A percentile compares a stretch with the other conserved stretches of the same genome.
phyloP scores from a whole-genome alignment of 768 basidiomycete genomes.

The Phylloporus arenicola region DNA sequence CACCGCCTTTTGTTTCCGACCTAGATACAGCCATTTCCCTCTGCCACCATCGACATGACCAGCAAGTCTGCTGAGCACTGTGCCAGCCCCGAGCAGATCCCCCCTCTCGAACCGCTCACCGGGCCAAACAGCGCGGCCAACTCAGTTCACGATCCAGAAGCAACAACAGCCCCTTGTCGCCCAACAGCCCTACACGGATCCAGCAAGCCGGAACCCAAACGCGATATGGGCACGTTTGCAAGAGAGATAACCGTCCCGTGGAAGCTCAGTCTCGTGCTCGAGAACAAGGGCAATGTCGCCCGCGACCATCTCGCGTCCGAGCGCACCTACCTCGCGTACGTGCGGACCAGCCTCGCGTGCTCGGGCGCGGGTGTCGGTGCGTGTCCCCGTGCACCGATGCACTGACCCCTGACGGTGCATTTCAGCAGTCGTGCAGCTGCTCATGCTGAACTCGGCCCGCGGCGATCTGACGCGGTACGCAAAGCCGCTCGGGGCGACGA shows the following conservation, averaged over 20 bases:
- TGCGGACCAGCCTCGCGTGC: constrained; percentile 58
- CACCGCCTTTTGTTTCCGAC: too few relatives aligned
- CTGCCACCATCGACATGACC: constrained; percentile 8
- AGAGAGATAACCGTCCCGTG: constrained; percentile 3
- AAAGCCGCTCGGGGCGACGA: constrained; percentile 48
- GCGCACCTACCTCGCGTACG: constrained; percentile 58
- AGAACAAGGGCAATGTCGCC: constrained; percentile 59
- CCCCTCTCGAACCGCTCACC: constrained; percentile 20
- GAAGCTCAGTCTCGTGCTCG: constrained; percentile 34
- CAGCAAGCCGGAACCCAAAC: neutral
- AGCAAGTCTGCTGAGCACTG: neutral
- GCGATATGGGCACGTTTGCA: neutral
- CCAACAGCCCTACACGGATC: neutral
- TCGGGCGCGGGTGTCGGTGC: constrained; percentile 56
- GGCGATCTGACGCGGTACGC: constrained; percentile 31
- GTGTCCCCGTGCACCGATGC: constrained; percentile 15
- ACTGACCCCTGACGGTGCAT: neutral
- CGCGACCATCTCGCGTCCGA: constrained; percentile 62
- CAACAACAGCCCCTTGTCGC: neutral
- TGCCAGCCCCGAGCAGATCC: constrained; percentile 12
- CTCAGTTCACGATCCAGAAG: constrained; percentile 3
- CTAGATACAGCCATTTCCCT: too few relatives aligned
- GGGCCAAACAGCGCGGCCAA: constrained; percentile 5
- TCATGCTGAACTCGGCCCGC: constrained; percentile 31
- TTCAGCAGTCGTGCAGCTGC: constrained; percentile 51